A percentile compares a stretch with the other conserved stretches of the same genome.
These are phyloP conservation scores for Septoria linicola DNA, from an alignment of 2,329 filamentous ascomycete genomes.

Conservation along the genomic window DNA sequence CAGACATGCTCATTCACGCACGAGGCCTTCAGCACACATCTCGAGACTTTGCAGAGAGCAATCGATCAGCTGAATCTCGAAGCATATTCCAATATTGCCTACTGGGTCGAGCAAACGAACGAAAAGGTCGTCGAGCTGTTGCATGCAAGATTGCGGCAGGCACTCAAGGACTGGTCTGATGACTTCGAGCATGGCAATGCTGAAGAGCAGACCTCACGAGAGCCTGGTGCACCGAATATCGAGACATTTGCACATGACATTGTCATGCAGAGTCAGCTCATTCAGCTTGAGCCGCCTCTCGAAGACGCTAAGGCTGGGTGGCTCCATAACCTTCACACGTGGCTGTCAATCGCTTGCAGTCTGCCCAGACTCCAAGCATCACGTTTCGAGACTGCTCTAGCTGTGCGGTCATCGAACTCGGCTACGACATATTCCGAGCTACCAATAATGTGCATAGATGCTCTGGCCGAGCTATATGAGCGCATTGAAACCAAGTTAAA, in stretches of 20 bases:
- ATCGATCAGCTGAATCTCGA: constrained; percentile 97
- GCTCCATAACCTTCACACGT: constrained; percentile 88
- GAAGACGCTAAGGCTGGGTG: constrained; percentile 90
- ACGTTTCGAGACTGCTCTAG: constrained; percentile 83
- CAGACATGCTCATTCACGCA: constrained; percentile 80
- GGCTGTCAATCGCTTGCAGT: constrained; percentile 90
- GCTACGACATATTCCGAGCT: constrained; percentile 79
- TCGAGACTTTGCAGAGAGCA: constrained; percentile 84
- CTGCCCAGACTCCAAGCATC: constrained; percentile 92
- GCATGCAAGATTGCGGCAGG: constrained; percentile 76
- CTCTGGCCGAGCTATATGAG: constrained; percentile 75
- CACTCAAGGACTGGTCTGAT: constrained; percentile 82
- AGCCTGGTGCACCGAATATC: constrained; percentile 62
- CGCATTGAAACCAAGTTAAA: constrained; percentile 79
- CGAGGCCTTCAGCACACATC: constrained; percentile 72
- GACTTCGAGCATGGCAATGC: constrained; percentile 64
- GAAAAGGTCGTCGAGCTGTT: constrained; percentile 77
- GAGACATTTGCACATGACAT: constrained; percentile 82
- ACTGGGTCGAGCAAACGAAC: constrained; percentile 89
- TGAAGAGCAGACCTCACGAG: constrained; percentile 36
- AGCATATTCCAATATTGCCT: constrained; percentile 87
- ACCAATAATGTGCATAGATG: constrained; percentile 76
- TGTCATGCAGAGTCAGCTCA: constrained; percentile 96
- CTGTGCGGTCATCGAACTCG: constrained; percentile 59
- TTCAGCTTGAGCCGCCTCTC: constrained; percentile 90